Evolutionary conservation across 768 basidiomycete species (phyloP), one percentile per base, ranked within the genome.

Genomic region (Postia placenta): DNA sequence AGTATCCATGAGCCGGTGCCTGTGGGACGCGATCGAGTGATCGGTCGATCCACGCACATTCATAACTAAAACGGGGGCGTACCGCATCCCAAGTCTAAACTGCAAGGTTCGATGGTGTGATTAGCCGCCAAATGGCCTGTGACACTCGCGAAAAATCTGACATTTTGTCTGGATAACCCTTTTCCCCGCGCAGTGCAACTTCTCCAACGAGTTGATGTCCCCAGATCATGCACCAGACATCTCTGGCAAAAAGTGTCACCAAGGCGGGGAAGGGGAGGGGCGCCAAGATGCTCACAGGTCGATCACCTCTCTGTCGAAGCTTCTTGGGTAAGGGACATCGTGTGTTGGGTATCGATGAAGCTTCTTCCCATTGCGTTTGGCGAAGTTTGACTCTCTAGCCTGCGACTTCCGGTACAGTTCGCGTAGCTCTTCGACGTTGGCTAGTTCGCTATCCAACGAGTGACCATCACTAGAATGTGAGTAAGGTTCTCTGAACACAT

Each of bases 1-100:
- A 87, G 55, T 39, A 87, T 74, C 87, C 87, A 89, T 15, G 77
- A 74, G 14, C 86, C 87, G n/a, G 82, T 79, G 5, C 85, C 83
- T 83, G 55, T 24, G 26, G 41, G n/a, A n/a, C n/a, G n/a, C n/a
- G n/a, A n/a, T n/a, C n/a, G n/a, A n/a, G n/a, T 1, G 44, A 26
- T 58, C 35, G 50, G 35, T 25, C 36, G 35, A 2, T 26, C 22
- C 36, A 48, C n/a, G n/a, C n/a, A n/a, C n/a, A n/a, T n/a, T n/a
- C n/a, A n/a, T n/a, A n/a, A n/a, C n/a, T n/a, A n/a, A n/a, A n/a
- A n/a, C n/a, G n/a, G n/a, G 22, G 7, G 68, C 77, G 60, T 54
- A 83, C 83, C 86, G 58, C 85, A 87, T 9, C 85, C 87, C 39
- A 89, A 66, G 56, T 89, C 87, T 24, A 89, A 69, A 27, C 83